These are phyloP conservation scores for Inonotus obliquus DNA, from an alignment of 1,284 basidiomycete species.

Conservation along the genomic window DNA sequence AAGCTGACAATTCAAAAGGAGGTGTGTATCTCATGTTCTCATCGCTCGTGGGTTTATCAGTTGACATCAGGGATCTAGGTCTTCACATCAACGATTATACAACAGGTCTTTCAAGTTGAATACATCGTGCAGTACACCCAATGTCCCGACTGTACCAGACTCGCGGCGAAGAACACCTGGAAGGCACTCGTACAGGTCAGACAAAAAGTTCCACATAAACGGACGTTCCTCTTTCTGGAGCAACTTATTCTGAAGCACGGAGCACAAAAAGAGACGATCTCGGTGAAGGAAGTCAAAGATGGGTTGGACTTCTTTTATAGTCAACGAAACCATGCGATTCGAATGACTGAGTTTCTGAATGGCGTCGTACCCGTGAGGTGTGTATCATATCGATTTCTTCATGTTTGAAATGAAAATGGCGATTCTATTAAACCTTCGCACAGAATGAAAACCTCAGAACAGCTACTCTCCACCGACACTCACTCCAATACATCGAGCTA, in stretches of 20 bases:
- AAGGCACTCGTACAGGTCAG: constrained; percentile 95
- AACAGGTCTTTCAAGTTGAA: constrained; percentile 97
- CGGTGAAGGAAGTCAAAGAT: constrained; percentile 89
- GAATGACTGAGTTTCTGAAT: constrained; percentile 95
- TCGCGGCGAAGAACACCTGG: constrained; percentile 99
- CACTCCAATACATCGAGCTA: constrained; percentile 93
- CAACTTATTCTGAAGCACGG: constrained; percentile 97
- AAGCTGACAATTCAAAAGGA: constrained; percentile 99
- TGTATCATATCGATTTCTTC: constrained; percentile 26
- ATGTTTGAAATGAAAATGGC: not conserved
- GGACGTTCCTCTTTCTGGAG: constrained; percentile 97
- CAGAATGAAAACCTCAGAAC: constrained; percentile 89
- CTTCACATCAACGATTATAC: constrained; percentile 90
- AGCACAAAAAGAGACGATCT: constrained; percentile 95
- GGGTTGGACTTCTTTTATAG: constrained; percentile 98
- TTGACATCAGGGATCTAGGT: constrained; percentile 45
- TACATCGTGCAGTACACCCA: constrained; percentile 95
- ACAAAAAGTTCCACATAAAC: constrained; percentile 96
- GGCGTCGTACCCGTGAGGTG: constrained; percentile 87
- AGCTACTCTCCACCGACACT: constrained; percentile 89
- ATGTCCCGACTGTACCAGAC: constrained; percentile 88
- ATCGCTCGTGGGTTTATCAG: not conserved
- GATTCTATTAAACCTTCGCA: not conserved
- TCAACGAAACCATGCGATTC: constrained; percentile 85
- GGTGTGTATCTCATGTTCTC: constrained; percentile 38